phyloP scores from a whole-genome alignment of 2,329 filamentous ascomycete genomes.

The Stylonectria norvegica region DNA sequence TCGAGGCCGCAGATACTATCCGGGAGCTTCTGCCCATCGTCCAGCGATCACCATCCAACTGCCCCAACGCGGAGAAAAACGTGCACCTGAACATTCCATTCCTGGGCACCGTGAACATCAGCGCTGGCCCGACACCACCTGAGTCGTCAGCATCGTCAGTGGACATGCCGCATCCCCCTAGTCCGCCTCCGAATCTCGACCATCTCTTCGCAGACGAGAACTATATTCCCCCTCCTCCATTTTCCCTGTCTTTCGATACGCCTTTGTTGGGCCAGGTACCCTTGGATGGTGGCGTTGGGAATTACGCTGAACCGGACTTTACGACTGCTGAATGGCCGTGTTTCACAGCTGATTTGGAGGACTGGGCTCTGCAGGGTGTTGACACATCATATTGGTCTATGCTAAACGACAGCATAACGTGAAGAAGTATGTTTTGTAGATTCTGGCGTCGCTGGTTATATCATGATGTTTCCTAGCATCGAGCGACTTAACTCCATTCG shows the following conservation, averaged over 20 bases:
- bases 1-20: constrained; percentile 43
- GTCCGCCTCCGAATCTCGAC: neutral
- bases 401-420: constrained; percentile 25
- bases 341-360: constrained; percentile 31
- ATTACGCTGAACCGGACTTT: constrained; percentile 9
- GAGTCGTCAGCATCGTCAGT: constrained; percentile 8
- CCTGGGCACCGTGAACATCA: constrained; percentile 46
- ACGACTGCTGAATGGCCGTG: constrained; percentile 22
- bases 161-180: constrained; percentile 9
- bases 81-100: constrained; percentile 45
- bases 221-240: constrained; percentile 7
- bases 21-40: constrained; percentile 42
- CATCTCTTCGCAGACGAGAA: constrained; percentile 3
- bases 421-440: neutral
- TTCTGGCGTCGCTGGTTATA: too few species aligned
- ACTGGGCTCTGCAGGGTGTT: constrained; percentile 41
- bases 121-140: constrained; percentile 16
- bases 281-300: constrained; percentile 3
- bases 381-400: constrained; percentile 37
- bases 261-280: neutral
- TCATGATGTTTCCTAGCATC: too few species aligned
- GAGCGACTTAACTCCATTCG: too few species aligned
- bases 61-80: constrained; percentile 13
- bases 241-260: constrained; percentile 8
- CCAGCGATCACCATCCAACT: constrained; percentile 21